A percentile compares a stretch with the other conserved stretches of the same genome.
phyloP scores from a whole-genome alignment of 768 basidiomycete species.

The Lactarius hengduanensis region DNA sequence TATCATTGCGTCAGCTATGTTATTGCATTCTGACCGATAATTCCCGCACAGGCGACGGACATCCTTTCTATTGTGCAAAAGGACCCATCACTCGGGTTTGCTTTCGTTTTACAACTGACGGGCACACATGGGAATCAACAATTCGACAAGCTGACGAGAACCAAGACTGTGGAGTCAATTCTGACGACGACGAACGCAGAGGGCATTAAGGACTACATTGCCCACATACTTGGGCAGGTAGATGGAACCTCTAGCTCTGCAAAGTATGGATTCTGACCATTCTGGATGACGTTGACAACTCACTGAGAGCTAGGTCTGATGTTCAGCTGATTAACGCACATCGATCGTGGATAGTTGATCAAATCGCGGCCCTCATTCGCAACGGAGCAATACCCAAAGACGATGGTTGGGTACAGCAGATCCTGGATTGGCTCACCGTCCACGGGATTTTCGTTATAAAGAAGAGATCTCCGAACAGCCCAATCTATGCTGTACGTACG shows the following conservation, averaged over 20 bases:
- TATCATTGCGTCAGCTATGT: conserved; percentile 9
- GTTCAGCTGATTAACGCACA: conserved; percentile 51
- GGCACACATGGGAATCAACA: conserved; percentile 80
- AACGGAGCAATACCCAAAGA: conserved; percentile 77
- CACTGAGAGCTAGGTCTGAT: conserved; percentile 40
- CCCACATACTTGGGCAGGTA: conserved; percentile 63
- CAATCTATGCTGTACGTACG: conserved; percentile 55
- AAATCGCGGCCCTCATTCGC: conserved; percentile 72
- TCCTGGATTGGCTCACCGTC: conserved; percentile 80
- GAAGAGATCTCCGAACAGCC: conserved; percentile 69
- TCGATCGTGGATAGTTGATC: conserved; percentile 83
- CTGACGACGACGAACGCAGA: conserved; percentile 67
- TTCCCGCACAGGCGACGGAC: conserved; percentile 55
- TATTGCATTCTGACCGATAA: conserved; percentile 1
- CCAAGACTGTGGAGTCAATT: conserved; percentile 88
- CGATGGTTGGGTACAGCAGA: conserved; percentile 70
- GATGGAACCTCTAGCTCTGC: conserved; percentile 46
- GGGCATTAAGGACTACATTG: conserved; percentile 76
- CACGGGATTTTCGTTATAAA: conserved; percentile 78
- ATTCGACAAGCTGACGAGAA: conserved; percentile 90
- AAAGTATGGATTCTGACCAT: conserved; percentile 39
- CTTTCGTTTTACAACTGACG: conserved; percentile 81
- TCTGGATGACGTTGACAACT: not conserved
- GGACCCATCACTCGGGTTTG: conserved; percentile 78
- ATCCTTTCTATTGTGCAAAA: conserved; percentile 72